Base-by-base conservation (phyloP, 2,329 filamentous ascomycete species). In the Neurospora sp. region DNA sequence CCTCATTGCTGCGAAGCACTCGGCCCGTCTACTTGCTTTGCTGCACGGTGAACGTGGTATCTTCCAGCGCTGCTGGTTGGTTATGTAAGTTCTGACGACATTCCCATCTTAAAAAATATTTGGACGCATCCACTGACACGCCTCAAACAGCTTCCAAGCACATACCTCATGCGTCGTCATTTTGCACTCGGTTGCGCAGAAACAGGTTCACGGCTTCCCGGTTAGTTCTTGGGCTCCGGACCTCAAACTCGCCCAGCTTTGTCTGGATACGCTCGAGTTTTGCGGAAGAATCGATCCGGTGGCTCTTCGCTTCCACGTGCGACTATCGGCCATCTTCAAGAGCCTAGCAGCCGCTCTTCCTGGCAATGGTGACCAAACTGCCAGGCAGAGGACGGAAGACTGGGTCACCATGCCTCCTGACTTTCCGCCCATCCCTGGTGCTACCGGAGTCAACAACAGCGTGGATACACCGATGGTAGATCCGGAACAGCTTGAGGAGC, bases 111-210 rank as follows among this genome's bases (percentile, higher is more conserved):
- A 2, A 28, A 1, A 4, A 52, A 28, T 52, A 10, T 33, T 8
- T 3, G 5, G 0, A 6, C 23, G 39, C 39, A 12, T 52, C 23
- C 11, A 46, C 1, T 57, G 10, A 19, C 12, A 39, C 17, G 6
- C 17, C 4, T 23, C 8, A 10, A 15, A 0, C 28, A 79, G 77
- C 17, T 76, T 77, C 33, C 77, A 79, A 74, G 68, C 77, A 1
- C 77, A 79, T 62, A 75, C 77, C 0, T 73, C 77, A 0, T 77
- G 76, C 68, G 71, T 77, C 11, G 74, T 78, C 2, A 72, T 80
- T 11, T 73, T 80, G 2, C 78, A 79, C 67, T 71, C 74, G 1
- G 72, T 75, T 5, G 74, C 75, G 1, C 78, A 80, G 66, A 77
- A 77, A 46, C 76, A 77, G 62, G 69, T 77, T 0, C 77, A 79